These are phyloP conservation scores for Aspergillus bombycis DNA, from an alignment of 2,329 filamentous ascomycete species.

Conservation along the genomic window DNA sequence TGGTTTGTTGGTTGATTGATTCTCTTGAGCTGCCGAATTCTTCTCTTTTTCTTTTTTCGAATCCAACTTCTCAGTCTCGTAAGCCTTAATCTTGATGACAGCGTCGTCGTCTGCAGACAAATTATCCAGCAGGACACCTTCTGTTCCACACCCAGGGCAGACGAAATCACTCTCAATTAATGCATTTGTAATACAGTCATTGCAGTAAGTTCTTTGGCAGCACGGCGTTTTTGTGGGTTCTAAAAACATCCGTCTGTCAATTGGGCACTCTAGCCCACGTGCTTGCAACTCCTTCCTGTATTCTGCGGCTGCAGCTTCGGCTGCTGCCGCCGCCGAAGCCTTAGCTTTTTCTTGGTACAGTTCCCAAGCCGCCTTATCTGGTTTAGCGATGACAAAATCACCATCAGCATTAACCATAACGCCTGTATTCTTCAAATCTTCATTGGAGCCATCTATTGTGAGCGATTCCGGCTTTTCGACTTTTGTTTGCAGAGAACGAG, in stretches of 20 bases:
- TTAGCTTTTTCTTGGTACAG: conserved; percentile 95
- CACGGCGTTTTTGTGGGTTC: conserved; percentile 99
- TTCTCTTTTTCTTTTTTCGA: conserved; percentile 49
- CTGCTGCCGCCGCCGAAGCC: conserved; percentile 78
- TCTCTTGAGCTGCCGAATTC: conserved; percentile 32
- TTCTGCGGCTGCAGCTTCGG: conserved; percentile 74
- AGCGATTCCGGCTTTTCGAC: conserved; percentile 86
- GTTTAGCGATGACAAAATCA: conserved; percentile 94
- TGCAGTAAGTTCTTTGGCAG: conserved; percentile 98
- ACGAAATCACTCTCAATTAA: conserved; percentile 97
- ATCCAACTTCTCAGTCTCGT: conserved; percentile 58
- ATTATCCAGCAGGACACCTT: conserved; percentile 91
- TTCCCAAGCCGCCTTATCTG: conserved; percentile 95
- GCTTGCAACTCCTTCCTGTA: conserved; percentile 87
- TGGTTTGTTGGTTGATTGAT: conserved; percentile 22
- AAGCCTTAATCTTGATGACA: conserved; percentile 76
- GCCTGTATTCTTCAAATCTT: conserved; percentile 80
- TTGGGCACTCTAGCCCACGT: conserved; percentile 85
- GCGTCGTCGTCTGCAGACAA: conserved; percentile 80
- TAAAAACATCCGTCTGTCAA: conserved; percentile 98
- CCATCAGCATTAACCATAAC: conserved; percentile 98
- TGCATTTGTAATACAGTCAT: conserved; percentile 98
- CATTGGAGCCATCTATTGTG: conserved; percentile 72
- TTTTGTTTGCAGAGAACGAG: conserved; percentile 90
- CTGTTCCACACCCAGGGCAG: conserved; percentile 88